Conservation (phyloP, 148 eudicot species). For the Cornus kousa region DNA sequence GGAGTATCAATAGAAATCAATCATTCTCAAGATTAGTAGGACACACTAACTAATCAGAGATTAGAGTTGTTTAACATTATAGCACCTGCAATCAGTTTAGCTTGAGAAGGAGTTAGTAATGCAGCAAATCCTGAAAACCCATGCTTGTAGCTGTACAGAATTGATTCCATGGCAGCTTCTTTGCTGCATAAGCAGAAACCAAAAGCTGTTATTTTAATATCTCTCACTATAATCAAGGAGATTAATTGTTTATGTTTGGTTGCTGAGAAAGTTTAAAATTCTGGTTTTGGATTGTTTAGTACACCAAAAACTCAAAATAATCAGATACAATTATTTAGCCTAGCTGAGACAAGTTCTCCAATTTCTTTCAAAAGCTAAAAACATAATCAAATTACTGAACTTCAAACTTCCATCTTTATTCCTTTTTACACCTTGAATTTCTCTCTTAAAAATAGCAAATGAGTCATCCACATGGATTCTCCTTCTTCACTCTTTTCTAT, state of each 20-base stretch:
- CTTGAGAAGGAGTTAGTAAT: constrained; percentile 39
- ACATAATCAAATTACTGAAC: background rate
- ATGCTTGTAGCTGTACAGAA: constrained; percentile 55
- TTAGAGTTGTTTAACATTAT: background rate
- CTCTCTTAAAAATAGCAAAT: too few species aligned
- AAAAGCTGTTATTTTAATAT: background rate
- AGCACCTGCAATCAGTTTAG: constrained; percentile 37
- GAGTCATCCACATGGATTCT: too few species aligned
- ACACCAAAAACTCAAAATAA: background rate
- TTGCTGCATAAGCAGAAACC: constrained; percentile 25
- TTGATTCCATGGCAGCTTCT: constrained; percentile 41
- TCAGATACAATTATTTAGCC: background rate
- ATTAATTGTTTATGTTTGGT: background rate
- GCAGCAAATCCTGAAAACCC: constrained; percentile 65
- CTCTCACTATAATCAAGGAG: too few species aligned
- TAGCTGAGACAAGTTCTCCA: background rate
- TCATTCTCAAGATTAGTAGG: background rate
- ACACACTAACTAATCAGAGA: background rate
- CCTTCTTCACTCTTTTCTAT: too few species aligned
- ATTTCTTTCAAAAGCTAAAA: constrained; percentile 1
- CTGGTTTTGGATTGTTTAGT: background rate
- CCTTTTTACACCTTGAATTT: too few species aligned
- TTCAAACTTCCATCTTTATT: background rate
- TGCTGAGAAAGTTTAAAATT: background rate
- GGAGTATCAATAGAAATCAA: background rate